Evolutionary conservation across 2,329 filamentous ascomycete genomes (phyloP).

Genomic region (Xylariaceae sp.): DNA sequence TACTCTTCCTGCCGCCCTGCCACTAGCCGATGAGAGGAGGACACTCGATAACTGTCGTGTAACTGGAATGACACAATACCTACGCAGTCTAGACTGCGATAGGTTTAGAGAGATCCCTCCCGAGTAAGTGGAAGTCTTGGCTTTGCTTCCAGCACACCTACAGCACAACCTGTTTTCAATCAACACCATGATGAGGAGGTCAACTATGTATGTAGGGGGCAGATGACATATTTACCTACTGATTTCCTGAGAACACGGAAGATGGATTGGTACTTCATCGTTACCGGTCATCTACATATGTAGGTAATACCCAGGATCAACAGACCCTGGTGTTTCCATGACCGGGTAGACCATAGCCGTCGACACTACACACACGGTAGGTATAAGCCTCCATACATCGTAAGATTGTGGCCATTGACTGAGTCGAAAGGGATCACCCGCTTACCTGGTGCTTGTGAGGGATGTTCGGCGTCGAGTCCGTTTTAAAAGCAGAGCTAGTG

Average conservation of each 20-base stretch:
- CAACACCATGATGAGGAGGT: background rate
- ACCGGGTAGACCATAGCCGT: no score
- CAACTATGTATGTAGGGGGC: background rate
- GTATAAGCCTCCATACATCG: background rate
- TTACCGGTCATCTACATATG: background rate
- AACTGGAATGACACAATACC: background rate
- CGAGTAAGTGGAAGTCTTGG: background rate
- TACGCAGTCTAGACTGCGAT: no score
- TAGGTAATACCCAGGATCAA: background rate
- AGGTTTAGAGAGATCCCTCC: background rate
- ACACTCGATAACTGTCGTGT: background rate
- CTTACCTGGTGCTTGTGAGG: background rate
- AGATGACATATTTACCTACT: no score
- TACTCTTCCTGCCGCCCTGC: background rate
- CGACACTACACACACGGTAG: background rate
- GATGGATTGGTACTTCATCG: background rate
- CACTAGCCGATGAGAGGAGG: background rate
- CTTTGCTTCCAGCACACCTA: background rate
- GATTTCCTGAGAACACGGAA: background rate
- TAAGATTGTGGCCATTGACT: background rate
- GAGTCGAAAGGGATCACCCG: background rate
- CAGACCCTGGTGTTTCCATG: background rate
- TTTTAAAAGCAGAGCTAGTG: background rate
- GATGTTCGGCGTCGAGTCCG: background rate
- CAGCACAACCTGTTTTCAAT: background rate